phyloP scores from a whole-genome alignment of 139 green algal genomes.

The Micromonas pusilla region DNA sequence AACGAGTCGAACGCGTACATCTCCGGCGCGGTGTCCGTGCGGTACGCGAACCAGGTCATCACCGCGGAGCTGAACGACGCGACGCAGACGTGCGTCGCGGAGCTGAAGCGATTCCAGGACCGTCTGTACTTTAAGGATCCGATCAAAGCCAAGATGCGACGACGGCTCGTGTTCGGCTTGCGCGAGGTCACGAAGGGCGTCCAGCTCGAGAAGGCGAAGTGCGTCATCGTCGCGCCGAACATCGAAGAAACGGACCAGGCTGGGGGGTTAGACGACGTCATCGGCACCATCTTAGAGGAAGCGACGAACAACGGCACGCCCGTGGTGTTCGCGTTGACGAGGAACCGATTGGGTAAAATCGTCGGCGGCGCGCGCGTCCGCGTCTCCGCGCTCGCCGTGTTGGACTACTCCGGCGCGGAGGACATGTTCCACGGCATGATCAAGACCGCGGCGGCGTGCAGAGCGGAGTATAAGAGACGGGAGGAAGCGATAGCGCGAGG shows the following conservation, averaged over 20 bases:
- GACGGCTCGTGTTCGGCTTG: constrained; percentile 34
- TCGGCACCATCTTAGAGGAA: constrained; percentile 29
- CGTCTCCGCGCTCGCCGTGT: constrained; percentile 36
- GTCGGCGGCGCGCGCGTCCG: constrained; percentile 19
- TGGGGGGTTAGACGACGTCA: constrained; percentile 36
- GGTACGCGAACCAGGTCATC: constrained; percentile 41
- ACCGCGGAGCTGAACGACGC: constrained; percentile 37
- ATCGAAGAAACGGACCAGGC: constrained; percentile 38
- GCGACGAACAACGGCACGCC: constrained; percentile 17
- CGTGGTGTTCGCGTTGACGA: constrained; percentile 40
- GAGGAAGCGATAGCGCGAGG: too few relatives aligned
- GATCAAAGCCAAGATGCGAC: constrained; percentile 41
- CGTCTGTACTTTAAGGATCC: constrained; percentile 32
- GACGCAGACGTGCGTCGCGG: constrained; percentile 17
- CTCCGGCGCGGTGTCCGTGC: background rate
- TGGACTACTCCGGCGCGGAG: constrained; percentile 38
- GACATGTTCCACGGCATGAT: constrained; percentile 19
- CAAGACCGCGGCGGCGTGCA: too few relatives aligned
- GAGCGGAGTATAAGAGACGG: too few relatives aligned
- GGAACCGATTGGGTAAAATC: constrained; percentile 21
- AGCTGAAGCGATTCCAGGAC: constrained; percentile 38
- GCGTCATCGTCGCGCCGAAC: constrained; percentile 41
- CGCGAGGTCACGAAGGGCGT: constrained; percentile 35
- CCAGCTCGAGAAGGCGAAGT: constrained; percentile 20
- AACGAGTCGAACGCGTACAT: constrained; percentile 1